Conservation (phyloP, 257 asterid genomes). For the Fraxinus anomala region DNA sequence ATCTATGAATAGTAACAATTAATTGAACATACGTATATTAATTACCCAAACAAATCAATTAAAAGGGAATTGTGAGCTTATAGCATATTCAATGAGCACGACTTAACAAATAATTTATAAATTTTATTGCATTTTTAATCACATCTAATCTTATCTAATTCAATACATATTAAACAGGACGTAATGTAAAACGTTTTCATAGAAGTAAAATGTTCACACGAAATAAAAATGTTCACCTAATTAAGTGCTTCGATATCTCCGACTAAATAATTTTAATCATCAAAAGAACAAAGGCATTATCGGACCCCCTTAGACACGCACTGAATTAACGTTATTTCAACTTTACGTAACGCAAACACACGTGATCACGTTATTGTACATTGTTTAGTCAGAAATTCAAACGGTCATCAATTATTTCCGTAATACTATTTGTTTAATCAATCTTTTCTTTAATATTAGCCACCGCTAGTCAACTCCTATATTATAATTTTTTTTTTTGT, state of each 20-base stretch:
- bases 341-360: neutral
- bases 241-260: too few species aligned
- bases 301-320: neutral
- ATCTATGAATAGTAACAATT: too few species aligned
- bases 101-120: too few species aligned
- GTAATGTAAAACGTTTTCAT: neutral
- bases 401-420: slow-evolving; percentile 21
- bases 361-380: neutral
- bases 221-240: too few species aligned
- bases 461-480: slow-evolving; percentile 25
- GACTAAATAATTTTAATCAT: too few species aligned
- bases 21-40: too few species aligned
- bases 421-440: slow-evolving; percentile 5
- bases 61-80: too few species aligned
- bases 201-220: neutral
- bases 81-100: too few species aligned
- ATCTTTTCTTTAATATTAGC: neutral
- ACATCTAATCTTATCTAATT: neutral
- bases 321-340: neutral
- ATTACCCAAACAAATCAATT: too few species aligned
- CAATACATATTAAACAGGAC: too few species aligned
- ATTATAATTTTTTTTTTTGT: neutral
- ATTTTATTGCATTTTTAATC: too few species aligned
- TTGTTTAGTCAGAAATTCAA: slow-evolving; percentile 15
- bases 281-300: neutral